These are phyloP conservation scores for Inga oerstediana DNA, from an alignment of 306 rosid genomes.

Conservation along the genomic window DNA sequence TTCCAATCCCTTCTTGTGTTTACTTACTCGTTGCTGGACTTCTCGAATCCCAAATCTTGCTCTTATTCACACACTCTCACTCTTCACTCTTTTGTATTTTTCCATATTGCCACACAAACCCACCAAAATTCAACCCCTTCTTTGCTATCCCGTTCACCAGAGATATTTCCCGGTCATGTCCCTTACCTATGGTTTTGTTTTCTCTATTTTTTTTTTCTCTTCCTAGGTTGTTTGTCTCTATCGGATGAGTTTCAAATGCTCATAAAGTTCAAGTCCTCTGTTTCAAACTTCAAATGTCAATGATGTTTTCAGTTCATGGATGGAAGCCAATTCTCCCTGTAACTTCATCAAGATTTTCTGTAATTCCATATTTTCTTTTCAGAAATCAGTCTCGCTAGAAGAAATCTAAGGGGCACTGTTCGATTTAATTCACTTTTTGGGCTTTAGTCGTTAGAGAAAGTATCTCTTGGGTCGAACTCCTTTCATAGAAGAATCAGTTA, in stretches of 20 bases:
- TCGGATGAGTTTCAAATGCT: conserved; percentile 45
- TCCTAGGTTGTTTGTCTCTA: conserved; percentile 5
- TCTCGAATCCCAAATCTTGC: no score
- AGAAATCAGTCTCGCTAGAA: conserved; percentile 49
- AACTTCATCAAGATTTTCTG: conserved; percentile 47
- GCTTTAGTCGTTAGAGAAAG: conserved; percentile 40
- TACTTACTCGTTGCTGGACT: no score
- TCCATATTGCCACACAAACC: no score
- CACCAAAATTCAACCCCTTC: no score
- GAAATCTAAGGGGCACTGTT: conserved; percentile 48
- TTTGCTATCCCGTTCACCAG: background rate
- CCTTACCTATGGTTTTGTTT: background rate
- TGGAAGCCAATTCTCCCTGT: conserved; percentile 7
- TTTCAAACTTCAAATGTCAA: conserved; percentile 36
- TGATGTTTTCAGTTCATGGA: conserved; percentile 50
- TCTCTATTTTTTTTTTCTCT: conserved; percentile 20
- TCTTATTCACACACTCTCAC: no score
- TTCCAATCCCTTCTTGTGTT: no score
- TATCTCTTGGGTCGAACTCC: conserved; percentile 39
- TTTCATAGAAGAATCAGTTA: conserved; percentile 42
- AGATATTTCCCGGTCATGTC: conserved; percentile 12
- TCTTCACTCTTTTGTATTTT: no score
- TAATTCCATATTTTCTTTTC: conserved; percentile 40
- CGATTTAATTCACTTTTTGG: conserved; percentile 52
- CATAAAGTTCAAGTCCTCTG: conserved; percentile 36